Base-by-base conservation (phyloP, 192 early-diverging fungal species). In the Cetraspora pellucida region DNA sequence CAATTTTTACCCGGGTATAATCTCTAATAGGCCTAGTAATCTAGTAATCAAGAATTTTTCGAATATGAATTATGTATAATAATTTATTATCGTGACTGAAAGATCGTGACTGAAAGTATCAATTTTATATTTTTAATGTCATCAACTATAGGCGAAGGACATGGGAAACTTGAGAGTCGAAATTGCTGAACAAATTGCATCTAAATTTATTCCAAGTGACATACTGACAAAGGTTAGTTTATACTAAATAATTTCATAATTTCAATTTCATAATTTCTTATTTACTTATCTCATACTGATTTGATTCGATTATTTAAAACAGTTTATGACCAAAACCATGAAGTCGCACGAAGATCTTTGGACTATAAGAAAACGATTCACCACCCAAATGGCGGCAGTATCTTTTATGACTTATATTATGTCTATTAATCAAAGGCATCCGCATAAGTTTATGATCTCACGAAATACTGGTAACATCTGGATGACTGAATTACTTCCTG, bases 301-400 rank as follows among this genome's bases (percentile, higher is more conserved):
- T 55, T 43, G 27, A 37, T 44, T 43, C 37, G 37, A 37, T 65
- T 43, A 23, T 65, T 65, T 37, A 37, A 37, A 37, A 37, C 74
- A 95, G 88, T 93, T 89, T 78, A 93, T 98, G 85, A 80, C 86
- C 5, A 82, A 82, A 30, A 83, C 87, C 28, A 88, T 97, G 83
- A 85, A 84, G 13, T 91, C 93, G 10, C 94, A 94, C 76, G 88
- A 91, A 63, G 97, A 98, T 81, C 89, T 95, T 63, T 99, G 97
- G 97, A 91, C 91, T 77, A 89, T 96, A 74, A 87, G 97, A 27
- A 97, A 97, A 85, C 94, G 94, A 78, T 98, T 99, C 74, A 95
- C 96, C 23, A 77, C 86, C 25, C 97, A 98, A 82, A 83, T 96
- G 81, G 95, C 96, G 0, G 89, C 93, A 2, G 87, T 92, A 7